Base-by-base conservation (phyloP, 2,329 filamentous ascomycete genomes). In the Penicillium sp. region DNA sequence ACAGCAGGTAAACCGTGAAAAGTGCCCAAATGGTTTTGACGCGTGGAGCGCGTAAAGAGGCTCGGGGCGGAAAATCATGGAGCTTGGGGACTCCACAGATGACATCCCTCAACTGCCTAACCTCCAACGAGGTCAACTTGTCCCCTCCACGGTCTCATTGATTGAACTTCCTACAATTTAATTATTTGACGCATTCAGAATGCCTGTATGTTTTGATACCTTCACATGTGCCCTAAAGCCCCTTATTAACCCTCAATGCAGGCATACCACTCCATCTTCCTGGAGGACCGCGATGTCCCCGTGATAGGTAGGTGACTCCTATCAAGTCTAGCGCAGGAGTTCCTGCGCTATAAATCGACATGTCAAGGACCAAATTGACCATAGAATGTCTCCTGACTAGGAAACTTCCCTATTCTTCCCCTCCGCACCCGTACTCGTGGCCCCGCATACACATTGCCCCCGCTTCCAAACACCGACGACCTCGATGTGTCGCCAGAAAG, bases 221-320 rank as follows among this genome's bases (percentile, higher is more conserved):
- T 23, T 15, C 33, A 9, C 2, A 9, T 49, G 8, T 43, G 7
- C 7, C 21, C 7, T 19, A 45, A 29, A 39, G 23, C 27, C 47
- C 31, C 47, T 47, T 52, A 49, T 54, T 63, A 57, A 54, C 61
- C 60, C 42, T 51, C 58, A 21, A 43, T 56, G 53, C 68, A 96
- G 91, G 93, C 93, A 79, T 97, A 97, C 84, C 96, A 97, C 84
- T 96, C 91, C 76, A 90, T 96, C 83, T 97, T 97, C 86, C 86
- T 88, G 76, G 80, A 93, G 86, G 85, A 91, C 84, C 82, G 88
- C 64, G 85, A 86, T 72, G 84, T 87, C 66, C 84, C 85, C 70
- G 72, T 86, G 68, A 86, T 88, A 74, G 85, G 83, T 85, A 81
- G 35, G 54, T 38, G 58, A 55, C 60, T 57, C 61, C 55, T 55